phyloP scores from a whole-genome alignment of 345 rosid genomes.

The Citrus trifoliata region DNA sequence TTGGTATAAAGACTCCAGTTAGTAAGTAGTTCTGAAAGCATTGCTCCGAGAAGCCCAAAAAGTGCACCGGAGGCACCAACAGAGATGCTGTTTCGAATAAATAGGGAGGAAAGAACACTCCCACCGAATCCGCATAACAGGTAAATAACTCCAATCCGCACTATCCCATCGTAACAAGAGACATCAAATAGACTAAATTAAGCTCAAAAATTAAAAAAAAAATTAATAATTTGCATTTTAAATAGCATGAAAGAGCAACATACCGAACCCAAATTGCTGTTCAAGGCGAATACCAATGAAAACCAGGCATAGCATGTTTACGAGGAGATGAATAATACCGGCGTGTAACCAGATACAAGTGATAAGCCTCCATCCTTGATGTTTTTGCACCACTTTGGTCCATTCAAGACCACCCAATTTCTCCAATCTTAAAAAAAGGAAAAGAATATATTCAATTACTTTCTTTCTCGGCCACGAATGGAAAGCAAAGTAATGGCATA shows the following conservation, averaged over 20 bases:
- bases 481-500: neutral
- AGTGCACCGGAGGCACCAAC: constrained; percentile 98
- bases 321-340: constrained; percentile 73
- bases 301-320: constrained; percentile 77
- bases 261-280: constrained; percentile 95
- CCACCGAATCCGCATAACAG: constrained; percentile 78
- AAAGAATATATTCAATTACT: neutral
- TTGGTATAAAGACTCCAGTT: constrained; percentile 85
- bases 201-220: neutral
- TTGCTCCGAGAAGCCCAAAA: constrained; percentile 95
- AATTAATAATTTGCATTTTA: neutral
- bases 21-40: constrained; percentile 87
- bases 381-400: constrained; percentile 56
- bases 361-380: constrained; percentile 87
- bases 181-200: neutral
- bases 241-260: constrained; percentile 1
- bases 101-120: constrained; percentile 67
- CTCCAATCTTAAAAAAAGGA: constrained; percentile 45
- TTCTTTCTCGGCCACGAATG: neutral
- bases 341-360: constrained; percentile 97
- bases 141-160: constrained; percentile 67
- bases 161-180: constrained; percentile 35
- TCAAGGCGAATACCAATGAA: constrained; percentile 93
- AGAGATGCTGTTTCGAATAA: constrained; percentile 56
- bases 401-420: constrained; percentile 78